Base-by-base conservation (phyloP, 371 early-diverging fungal species). In the Dichotomocladium elegans region DNA sequence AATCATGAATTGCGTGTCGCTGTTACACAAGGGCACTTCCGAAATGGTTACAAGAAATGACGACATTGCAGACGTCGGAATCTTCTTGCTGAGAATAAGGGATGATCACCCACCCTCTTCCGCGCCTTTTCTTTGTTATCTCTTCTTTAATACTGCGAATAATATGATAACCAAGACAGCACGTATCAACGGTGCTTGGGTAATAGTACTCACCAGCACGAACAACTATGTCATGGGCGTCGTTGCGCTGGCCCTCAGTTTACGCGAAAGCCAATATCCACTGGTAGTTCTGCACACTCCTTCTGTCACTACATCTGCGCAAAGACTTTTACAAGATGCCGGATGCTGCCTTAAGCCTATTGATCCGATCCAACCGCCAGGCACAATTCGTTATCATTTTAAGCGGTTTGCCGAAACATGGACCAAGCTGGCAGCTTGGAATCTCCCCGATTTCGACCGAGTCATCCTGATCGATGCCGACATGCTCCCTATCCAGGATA, bases 401-500 rank as follows among this genome's bases (percentile, higher is more conserved):
- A 62, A 63, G 30, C 59, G 66, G 0, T 79, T 64, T 43, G 50
- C 40, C 10, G 63, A 72, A 44, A 93, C 94, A 0, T 83, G 86
- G 64, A 93, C 95, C 24, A 95, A 94, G 68, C 63, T 95, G 27
- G 87, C 91, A 55, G 83, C 86, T 28, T 94, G 89, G 81, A 72
- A 82, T 22, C 75, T 86, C 28, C 71, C 80, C 26, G 48, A 55
- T 15, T 87, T 74, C 55, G 75, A 78, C 21, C 74, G 80, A 30
- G 74, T 92, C 21, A 83, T 85, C 29, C 90, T 92, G 47, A 47
- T 96, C 48, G 96, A 94, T 60, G 90, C 94, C 0, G 96, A 94
- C 61, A 86, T 88, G 48, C 71, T 96, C 2, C 86, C 89, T 10
- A 66, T 85, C 31, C 65, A 79, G 57, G 83, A 89, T 47, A 81